A percentile compares a stretch with the other conserved stretches of the same genome.
phyloP scores from a whole-genome alignment of 2,329 filamentous ascomycete species.

The Microthyrium microscopicum region DNA sequence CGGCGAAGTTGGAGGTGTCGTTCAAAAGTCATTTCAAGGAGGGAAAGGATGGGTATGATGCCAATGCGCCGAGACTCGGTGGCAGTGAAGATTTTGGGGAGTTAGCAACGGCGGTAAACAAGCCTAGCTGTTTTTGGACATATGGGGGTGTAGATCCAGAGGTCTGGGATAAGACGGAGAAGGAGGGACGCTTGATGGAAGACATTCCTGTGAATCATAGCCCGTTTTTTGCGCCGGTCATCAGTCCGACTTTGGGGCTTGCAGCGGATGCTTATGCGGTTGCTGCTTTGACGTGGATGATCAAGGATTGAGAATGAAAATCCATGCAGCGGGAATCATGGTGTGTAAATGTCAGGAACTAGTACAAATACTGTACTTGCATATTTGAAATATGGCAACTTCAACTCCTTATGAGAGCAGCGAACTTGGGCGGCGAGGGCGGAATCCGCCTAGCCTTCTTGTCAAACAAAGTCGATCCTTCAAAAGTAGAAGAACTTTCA shows the following conservation, averaged over 20 bases:
- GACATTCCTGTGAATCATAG: constrained; percentile 44
- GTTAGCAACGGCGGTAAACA: constrained; percentile 31
- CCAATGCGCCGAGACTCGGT: constrained; percentile 24
- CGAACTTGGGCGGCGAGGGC: no score
- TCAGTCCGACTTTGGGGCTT: constrained; percentile 38
- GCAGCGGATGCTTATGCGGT: constrained; percentile 31
- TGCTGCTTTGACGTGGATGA: constrained; percentile 32
- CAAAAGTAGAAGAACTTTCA: no score
- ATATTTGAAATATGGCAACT: no score
- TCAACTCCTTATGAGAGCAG: no score
- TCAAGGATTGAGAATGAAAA: no score
- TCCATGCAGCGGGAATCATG: no score
- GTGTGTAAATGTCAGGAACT: no score
- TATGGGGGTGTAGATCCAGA: constrained; percentile 36
- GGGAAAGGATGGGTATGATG: constrained; percentile 16
- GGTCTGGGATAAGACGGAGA: constrained; percentile 32
- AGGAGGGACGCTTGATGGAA: constrained; percentile 26
- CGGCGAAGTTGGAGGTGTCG: constrained; percentile 22
- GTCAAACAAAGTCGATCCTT: no score
- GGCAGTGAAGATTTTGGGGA: constrained; percentile 43
- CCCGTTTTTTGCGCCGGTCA: constrained; percentile 39
- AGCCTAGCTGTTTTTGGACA: constrained; percentile 39
- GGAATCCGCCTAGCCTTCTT: no score
- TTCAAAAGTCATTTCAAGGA: constrained; percentile 31
- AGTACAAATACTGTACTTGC: no score